Evolutionary conservation across 2,329 filamentous ascomycete genomes (phyloP), one percentile per base, ranked within the genome.

Genomic region (Colletotrichum lentis): DNA sequence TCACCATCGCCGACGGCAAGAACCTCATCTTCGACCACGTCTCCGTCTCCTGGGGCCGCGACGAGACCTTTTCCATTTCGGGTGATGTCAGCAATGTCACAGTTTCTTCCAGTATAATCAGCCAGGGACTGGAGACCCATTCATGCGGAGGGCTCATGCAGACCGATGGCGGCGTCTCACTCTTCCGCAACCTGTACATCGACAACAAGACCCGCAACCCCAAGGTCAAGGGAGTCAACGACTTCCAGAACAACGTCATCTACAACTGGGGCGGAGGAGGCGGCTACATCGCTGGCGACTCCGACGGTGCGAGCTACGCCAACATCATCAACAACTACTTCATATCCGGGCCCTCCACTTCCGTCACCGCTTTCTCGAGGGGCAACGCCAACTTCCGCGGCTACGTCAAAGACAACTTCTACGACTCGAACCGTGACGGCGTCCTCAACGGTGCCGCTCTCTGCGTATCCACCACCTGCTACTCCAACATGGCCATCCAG

Each of bases 261-360:
- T 87, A 87, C 72, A 87, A 87, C 73, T 87, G 84, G 80, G 84
- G 84, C 11, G 78, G 79, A 1, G 83, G 84, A 0, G 84, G 83
- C 5, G 85, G 81, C 4, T 87, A 87, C 61, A 87, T 86, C 59
- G 84, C 84, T 0, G 84, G 84, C 3, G 84, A 85, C 68, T 83
- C 81, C 41, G 76, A 72, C 0, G 83, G 80, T 5, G 72, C 78
- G 31, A 85, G 81, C 60, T 79, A 81, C 56, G 83, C 80, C 5
- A 85, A 87, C 69, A 83, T 87, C 63, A 77, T 86, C 60, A 83
- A 83, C 67, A 87, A 87, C 74, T 86, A 87, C 74, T 87, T 86
- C 74, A 84, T 87, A 67, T 81, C 81, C 2, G 85, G 85, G 0
- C 85, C 84, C 0, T 81, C 77, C 53, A 86, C 84, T 3, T 80